phyloP scores from a whole-genome alignment of 2,329 filamentous ascomycete species.

The Escovopsis sp. region DNA sequence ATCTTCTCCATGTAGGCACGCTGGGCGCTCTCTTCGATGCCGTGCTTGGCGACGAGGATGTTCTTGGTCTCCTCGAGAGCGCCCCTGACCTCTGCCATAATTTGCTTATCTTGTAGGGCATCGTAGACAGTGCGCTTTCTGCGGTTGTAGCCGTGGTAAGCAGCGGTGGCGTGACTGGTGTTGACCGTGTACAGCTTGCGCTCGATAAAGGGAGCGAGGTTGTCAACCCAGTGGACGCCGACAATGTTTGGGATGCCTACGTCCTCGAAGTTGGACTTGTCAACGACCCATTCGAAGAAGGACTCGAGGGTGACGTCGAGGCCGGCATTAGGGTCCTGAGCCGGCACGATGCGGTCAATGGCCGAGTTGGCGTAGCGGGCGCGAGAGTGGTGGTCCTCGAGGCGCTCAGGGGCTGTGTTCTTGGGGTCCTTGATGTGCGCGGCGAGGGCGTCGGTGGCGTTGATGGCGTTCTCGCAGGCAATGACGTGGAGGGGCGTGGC shows the following conservation, averaged over 20 bases:
- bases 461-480: conserved; percentile 96
- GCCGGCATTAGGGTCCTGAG: conserved; percentile 65
- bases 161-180: conserved; percentile 89
- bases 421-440: conserved; percentile 61
- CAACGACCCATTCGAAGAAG: conserved; percentile 98
- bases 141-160: conserved; percentile 83
- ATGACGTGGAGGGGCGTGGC: conserved; percentile 70
- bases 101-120: conserved; percentile 65
- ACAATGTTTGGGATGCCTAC: conserved; percentile 54
- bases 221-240: conserved; percentile 83
- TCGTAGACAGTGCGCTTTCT: conserved; percentile 84
- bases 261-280: conserved; percentile 68
- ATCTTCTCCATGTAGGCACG: conserved; percentile 83
- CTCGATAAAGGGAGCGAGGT: conserved; percentile 92
- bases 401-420: conserved; percentile 54
- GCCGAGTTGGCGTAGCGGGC: conserved; percentile 94
- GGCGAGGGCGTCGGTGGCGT: conserved; percentile 78
- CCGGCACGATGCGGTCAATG: conserved; percentile 94
- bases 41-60: conserved; percentile 78
- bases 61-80: conserved; percentile 75
- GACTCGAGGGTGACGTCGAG: conserved; percentile 93
- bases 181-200: conserved; percentile 99
- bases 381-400: conserved; percentile 54
- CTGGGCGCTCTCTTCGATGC: conserved; percentile 61
- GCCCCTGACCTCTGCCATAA: conserved; percentile 64